Conservation (phyloP, 768 basidiomycete genomes). For the Coprinopsis sp. region DNA sequence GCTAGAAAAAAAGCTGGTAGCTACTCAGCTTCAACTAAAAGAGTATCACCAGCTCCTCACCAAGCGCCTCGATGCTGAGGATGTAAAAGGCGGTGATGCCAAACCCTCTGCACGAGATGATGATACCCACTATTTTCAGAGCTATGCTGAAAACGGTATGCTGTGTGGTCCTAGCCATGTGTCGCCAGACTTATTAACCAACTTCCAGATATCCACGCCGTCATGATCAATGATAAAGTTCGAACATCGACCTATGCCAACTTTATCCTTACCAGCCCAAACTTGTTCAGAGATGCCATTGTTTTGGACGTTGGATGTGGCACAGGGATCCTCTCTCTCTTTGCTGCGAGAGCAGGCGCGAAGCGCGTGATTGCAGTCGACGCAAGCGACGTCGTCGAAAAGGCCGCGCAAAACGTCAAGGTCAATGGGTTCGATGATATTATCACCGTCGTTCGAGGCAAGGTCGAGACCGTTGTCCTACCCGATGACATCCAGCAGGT, state of each 20-base stretch:
- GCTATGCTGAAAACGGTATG: conserved; percentile 83
- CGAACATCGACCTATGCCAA: conserved; percentile 90
- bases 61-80: conserved; percentile 47
- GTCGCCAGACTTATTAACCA: background rate
- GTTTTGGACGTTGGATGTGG: conserved; percentile 98
- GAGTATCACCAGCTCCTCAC: conserved; percentile 60
- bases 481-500: conserved; percentile 72
- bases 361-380: conserved; percentile 90
- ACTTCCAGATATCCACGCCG: conserved; percentile 82
- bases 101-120: conserved; percentile 59
- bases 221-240: conserved; percentile 95
- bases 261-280: conserved; percentile 81
- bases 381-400: conserved; percentile 77
- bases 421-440: conserved; percentile 67
- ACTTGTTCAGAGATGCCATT: conserved; percentile 74
- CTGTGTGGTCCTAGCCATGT: conserved; percentile 4
- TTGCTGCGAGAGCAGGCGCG: conserved; percentile 86
- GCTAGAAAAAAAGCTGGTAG: conserved; percentile 59
- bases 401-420: conserved; percentile 73
- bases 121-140: conserved; percentile 91
- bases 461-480: conserved; percentile 81
- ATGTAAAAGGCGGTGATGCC: conserved; percentile 20
- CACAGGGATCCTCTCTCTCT: conserved; percentile 87
- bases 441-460: conserved; percentile 86
- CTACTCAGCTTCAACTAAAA: conserved; percentile 52